Evolutionary conservation across 139 green algal genomes (phyloP).

Genomic region (Chlamydomonas eustigma): DNA sequence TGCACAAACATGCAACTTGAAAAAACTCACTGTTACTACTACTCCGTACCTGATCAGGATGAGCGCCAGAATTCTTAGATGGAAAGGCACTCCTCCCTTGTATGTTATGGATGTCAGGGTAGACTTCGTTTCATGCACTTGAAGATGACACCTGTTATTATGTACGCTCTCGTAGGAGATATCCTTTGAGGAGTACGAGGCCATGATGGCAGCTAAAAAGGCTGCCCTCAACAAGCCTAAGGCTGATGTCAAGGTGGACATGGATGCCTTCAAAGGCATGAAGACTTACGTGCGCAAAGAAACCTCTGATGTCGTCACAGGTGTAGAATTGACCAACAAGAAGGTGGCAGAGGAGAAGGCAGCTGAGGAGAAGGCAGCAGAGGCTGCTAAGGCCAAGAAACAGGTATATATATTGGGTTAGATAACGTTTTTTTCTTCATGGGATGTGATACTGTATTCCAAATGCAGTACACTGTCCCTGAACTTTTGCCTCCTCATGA

Average conservation of each 20-base stretch:
- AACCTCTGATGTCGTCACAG: conserved; percentile 30
- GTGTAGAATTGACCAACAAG: conserved; percentile 44
- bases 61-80: too few relatives aligned
- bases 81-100: too few relatives aligned
- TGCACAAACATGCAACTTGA: too few relatives aligned
- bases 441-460: not conserved
- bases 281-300: conserved; percentile 28
- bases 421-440: not conserved
- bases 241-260: conserved; percentile 35
- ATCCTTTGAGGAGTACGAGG: conserved; percentile 74
- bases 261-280: conserved; percentile 15
- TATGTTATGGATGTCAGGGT: too few relatives aligned
- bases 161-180: too few relatives aligned
- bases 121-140: too few relatives aligned
- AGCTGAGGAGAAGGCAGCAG: conserved; percentile 15
- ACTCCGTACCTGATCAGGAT: too few relatives aligned
- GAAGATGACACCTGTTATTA: too few relatives aligned
- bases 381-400: conserved; percentile 25
- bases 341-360: conserved; percentile 25
- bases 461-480: not conserved
- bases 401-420: too few relatives aligned
- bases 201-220: conserved; percentile 66
- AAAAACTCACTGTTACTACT: too few relatives aligned
- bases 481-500: not conserved
- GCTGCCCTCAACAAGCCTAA: conserved; percentile 64